Evolutionary conservation across 2,329 filamentous ascomycete genomes (phyloP).

Genomic region (Talaromyces sp.): DNA sequence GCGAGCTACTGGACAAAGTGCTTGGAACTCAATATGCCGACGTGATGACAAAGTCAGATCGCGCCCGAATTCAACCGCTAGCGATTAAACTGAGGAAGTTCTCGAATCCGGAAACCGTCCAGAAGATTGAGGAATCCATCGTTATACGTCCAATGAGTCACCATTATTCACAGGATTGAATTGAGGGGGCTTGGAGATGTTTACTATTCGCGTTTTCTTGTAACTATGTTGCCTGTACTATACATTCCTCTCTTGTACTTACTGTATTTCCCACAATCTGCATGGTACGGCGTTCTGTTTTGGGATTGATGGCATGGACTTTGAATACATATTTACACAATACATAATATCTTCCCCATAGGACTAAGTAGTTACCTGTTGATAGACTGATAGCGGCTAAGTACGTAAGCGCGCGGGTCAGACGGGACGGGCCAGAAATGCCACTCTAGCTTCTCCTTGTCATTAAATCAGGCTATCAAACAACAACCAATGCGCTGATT

Average conservation of each 20-base stretch:
- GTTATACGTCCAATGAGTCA: constrained; percentile 27
- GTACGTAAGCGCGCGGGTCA: constrained; percentile 10
- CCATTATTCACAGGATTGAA: constrained; percentile 5
- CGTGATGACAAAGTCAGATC: constrained; percentile 25
- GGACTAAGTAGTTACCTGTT: too few relatives aligned
- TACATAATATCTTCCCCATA: neutral
- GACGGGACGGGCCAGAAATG: constrained; percentile 19
- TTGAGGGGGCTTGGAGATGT: neutral
- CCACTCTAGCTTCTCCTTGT: constrained; percentile 40
- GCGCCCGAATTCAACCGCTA: constrained; percentile 24
- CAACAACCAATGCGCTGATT: neutral
- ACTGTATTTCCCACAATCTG: neutral
- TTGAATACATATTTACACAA: neutral
- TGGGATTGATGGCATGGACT: neutral
- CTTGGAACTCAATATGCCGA: constrained; percentile 25
- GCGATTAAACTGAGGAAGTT: constrained; percentile 31
- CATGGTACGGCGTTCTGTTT: neutral
- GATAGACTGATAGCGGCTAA: neutral
- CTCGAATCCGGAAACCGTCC: constrained; percentile 24
- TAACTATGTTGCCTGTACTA: neutral
- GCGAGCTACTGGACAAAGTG: constrained; percentile 36
- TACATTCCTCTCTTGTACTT: constrained; percentile 3
- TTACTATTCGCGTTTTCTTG: neutral
- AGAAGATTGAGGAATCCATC: constrained; percentile 17
- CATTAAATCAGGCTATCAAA: neutral